phyloP scores from a whole-genome alignment of 2,329 filamentous ascomycete genomes.

The Sodiomyces alkalinus region DNA sequence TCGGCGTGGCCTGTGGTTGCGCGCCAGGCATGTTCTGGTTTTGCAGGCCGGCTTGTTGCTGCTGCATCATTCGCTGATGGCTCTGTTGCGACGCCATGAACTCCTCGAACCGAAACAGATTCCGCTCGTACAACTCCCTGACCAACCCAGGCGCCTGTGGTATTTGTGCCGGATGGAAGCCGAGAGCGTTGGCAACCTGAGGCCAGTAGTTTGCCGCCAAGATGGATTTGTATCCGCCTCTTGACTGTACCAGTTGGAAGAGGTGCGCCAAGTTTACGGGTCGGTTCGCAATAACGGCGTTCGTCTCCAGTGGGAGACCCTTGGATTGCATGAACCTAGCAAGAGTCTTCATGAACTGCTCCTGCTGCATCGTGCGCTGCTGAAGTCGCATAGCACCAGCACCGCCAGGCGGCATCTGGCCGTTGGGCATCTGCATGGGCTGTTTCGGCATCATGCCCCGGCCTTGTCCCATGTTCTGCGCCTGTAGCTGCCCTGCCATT shows the following conservation, averaged over 20 bases:
- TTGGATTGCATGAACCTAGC: constrained; percentile 63
- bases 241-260: constrained; percentile 59
- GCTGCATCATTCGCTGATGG: constrained; percentile 35
- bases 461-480: constrained; percentile 20
- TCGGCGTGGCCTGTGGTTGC: constrained; percentile 21
- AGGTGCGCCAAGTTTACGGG: constrained; percentile 61
- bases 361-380: constrained; percentile 35
- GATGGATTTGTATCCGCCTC: constrained; percentile 64
- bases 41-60: constrained; percentile 19
- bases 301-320: constrained; percentile 57
- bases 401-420: constrained; percentile 35
- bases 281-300: constrained; percentile 59
- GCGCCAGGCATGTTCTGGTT: constrained; percentile 15
- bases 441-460: constrained; percentile 39
- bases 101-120: constrained; percentile 64
- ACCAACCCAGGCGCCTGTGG: constrained; percentile 56
- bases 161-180: constrained; percentile 45
- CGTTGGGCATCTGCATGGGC: constrained; percentile 35
- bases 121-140: constrained; percentile 58
- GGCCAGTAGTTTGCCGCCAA: constrained; percentile 58
- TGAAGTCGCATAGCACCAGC: constrained; percentile 37
- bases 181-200: constrained; percentile 50
- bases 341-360: constrained; percentile 63
- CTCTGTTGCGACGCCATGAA: constrained; percentile 43
- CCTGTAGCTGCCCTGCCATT: constrained; percentile 18